Evolutionary conservation across 331 rosid genomes (phyloP), one percentile per base, ranked within the genome.

Genomic region (Prunus yedoensis): DNA sequence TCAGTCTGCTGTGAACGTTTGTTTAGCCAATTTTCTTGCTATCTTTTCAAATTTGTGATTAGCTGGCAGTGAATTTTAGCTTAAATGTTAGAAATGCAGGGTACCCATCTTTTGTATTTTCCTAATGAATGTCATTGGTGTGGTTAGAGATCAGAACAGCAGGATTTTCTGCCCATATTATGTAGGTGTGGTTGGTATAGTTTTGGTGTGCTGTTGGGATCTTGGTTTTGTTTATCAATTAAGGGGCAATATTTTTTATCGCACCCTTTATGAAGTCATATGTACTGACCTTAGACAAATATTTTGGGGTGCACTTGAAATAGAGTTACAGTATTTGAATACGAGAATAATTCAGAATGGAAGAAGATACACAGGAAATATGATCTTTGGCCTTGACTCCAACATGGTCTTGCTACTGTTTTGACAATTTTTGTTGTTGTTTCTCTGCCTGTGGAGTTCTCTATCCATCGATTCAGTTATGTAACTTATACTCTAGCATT

Each of bases 311-410:
- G 70, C 77, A n/a, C 70, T 75, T 58, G 70, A 51, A 70, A 67
- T 17, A 81, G 83, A 28, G 53, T 59, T 73, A 74, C 78, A 76
- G 81, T 80, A 32, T 18, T 49, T 73, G 80, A 73, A 50, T 73
- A 47, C 75, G 67, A 8, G 83, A 64, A 50, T 77, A 60, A 45
- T 23, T 23, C 23, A 23, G 23, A 23, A 23, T 23, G 23, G 23
- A 23, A 23, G 23, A 23, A 23, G 23, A 23, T 23, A 23, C 23
- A 23, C 23, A 23, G 23, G 23, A 23, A 23, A 23, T 23, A 23
- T 23, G 23, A 23, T 23, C 23, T 23, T 23, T 23, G 23, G 23
- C 23, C 23, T 23, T 23, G 23, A 23, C 23, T 23, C 23, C 23
- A 23, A 23, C 23, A 23, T 23, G 23, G 23, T 23, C 23, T 23